phyloP scores from a whole-genome alignment of 345 rosid species.

The Odontarrhena argentea region DNA sequence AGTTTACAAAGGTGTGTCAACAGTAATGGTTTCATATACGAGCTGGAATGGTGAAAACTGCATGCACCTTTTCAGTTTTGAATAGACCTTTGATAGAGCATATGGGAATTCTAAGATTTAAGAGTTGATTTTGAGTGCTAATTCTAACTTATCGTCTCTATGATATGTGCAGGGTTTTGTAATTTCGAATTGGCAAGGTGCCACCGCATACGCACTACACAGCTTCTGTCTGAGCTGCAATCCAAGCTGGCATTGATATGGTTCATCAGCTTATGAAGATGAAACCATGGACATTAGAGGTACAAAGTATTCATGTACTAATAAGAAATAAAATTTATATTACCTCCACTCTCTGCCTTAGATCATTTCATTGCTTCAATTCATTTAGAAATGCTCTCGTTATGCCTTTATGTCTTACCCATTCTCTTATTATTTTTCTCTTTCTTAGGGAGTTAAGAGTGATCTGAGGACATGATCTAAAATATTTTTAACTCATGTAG shows the following conservation, averaged over 20 bases:
- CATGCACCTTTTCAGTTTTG: neutral
- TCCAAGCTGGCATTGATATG: slow-evolving; percentile 95
- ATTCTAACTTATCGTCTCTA: slow-evolving; percentile 19
- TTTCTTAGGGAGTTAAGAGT: too few species aligned
- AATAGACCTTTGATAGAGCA: neutral
- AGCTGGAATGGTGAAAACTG: slow-evolving; percentile 87
- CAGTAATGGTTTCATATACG: slow-evolving; percentile 92
- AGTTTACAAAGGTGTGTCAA: slow-evolving; percentile 79
- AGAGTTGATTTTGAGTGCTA: slow-evolving; percentile 26
- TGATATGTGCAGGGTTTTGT: slow-evolving; percentile 80
- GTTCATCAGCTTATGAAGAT: too few species aligned
- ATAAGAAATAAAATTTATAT: too few species aligned
- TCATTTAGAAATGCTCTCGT: too few species aligned
- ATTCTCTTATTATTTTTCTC: too few species aligned
- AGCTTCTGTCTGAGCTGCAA: slow-evolving; percentile 70
- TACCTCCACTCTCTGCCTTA: too few species aligned
- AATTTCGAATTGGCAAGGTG: slow-evolving; percentile 92
- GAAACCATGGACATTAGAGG: too few species aligned
- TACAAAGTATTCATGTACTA: too few species aligned
- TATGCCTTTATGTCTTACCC: too few species aligned
- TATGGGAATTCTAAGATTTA: neutral
- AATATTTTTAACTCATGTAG: too few species aligned
- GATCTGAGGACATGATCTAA: too few species aligned
- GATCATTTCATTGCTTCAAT: too few species aligned
- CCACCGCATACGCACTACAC: slow-evolving; percentile 78